These are phyloP conservation scores for Salix viminalis DNA, from an alignment of 345 rosid species.

Conservation along the genomic window DNA sequence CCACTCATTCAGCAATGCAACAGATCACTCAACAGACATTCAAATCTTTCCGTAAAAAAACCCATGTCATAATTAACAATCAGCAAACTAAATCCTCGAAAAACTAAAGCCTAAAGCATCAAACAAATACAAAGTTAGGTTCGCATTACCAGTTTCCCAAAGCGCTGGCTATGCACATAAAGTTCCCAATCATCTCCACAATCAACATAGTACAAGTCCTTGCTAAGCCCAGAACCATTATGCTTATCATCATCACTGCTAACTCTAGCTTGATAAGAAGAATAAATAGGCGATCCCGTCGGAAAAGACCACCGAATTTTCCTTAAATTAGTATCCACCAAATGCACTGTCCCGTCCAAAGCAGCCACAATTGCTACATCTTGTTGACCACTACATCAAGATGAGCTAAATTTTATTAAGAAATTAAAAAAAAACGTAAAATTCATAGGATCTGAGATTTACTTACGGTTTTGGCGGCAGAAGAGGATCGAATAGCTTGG, in stretches of 20 bases:
- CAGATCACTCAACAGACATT: neutral
- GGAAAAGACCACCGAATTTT: slow-evolving; percentile 49
- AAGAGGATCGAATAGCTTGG: slow-evolving; percentile 24
- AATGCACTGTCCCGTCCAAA: slow-evolving; percentile 50
- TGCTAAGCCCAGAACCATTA: slow-evolving; percentile 28
- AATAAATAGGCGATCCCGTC: slow-evolving; percentile 48
- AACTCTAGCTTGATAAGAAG: slow-evolving; percentile 51
- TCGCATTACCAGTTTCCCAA: slow-evolving; percentile 39
- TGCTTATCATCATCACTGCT: slow-evolving; percentile 18
- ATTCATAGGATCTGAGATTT: neutral
- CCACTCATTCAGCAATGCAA: neutral
- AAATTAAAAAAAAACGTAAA: neutral
- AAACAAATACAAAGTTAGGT: neutral
- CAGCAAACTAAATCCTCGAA: no score
- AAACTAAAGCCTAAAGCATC: neutral
- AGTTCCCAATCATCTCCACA: slow-evolving; percentile 60
- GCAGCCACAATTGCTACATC: slow-evolving; percentile 41
- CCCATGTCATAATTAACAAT: neutral
- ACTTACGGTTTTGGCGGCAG: slow-evolving; percentile 45
- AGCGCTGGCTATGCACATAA: slow-evolving; percentile 35
- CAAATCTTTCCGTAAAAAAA: neutral
- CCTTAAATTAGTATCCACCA: slow-evolving; percentile 36
- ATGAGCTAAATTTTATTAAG: neutral
- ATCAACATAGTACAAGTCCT: slow-evolving; percentile 50
- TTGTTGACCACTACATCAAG: slow-evolving; percentile 23